Evolutionary conservation across 1,284 basidiomycete genomes (phyloP).

Genomic region (Boletus sp.): DNA sequence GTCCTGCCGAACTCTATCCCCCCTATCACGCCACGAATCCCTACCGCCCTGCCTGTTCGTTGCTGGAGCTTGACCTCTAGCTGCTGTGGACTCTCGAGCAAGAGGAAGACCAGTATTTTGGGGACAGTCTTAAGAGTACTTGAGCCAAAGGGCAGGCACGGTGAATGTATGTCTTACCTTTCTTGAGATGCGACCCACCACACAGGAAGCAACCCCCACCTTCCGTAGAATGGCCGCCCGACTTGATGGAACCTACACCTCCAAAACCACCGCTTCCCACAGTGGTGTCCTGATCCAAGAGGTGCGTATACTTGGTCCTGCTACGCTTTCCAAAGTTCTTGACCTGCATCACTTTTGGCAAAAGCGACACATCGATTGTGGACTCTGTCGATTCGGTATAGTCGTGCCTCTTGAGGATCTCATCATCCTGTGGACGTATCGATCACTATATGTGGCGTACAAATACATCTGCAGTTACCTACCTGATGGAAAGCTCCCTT

Average conservation of each 20-base stretch:
- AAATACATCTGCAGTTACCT: conserved; percentile 17
- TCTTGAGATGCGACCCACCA: conserved; percentile 86
- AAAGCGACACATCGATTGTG: conserved; percentile 77
- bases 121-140: conserved; percentile 57
- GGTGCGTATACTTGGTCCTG: conserved; percentile 92
- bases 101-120: conserved; percentile 55
- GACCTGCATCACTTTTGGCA: conserved; percentile 97
- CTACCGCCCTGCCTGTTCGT: conserved; percentile 41
- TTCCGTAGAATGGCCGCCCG: conserved; percentile 53
- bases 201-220: conserved; percentile 84
- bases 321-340: conserved; percentile 93
- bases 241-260: conserved; percentile 51
- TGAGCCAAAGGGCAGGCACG: conserved; percentile 6
- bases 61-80: conserved; percentile 46
- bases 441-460: conserved; percentile 12
- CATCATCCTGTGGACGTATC: conserved; percentile 62
- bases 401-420: conserved; percentile 82
- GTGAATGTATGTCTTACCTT: conserved; percentile 48
- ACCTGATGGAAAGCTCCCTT: conserved; percentile 98
- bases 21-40: conserved; percentile 44
- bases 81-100: conserved; percentile 35
- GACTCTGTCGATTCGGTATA: conserved; percentile 87
- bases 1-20: conserved; percentile 22
- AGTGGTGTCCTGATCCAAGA: conserved; percentile 93
- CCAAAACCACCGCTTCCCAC: conserved; percentile 62